Evolutionary conservation across 2,329 filamentous ascomycete species (phyloP).

Genomic region (Septoria petroselini): DNA sequence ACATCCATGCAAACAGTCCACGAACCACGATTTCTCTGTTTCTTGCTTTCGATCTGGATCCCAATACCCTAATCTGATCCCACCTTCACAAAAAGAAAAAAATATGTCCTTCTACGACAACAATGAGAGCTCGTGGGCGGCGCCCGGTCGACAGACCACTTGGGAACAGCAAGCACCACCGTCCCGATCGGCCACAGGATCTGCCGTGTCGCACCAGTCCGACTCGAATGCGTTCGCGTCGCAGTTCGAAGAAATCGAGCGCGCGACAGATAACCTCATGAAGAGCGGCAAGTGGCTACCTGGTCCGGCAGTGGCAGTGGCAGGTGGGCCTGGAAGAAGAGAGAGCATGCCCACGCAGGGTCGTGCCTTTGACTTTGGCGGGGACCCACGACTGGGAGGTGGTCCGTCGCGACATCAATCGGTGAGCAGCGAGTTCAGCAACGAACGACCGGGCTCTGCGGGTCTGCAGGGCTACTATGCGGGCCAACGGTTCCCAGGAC

Average conservation of each 20-base stretch:
- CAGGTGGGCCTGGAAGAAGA: constrained; percentile 58
- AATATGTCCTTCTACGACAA: constrained; percentile 69
- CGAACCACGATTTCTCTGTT: constrained; percentile 9
- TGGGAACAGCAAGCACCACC: constrained; percentile 66
- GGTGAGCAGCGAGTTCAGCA: constrained; percentile 72
- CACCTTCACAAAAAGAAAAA: constrained; percentile 8
- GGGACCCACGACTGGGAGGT: constrained; percentile 65
- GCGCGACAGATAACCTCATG: constrained; percentile 89
- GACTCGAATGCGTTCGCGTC: constrained; percentile 76
- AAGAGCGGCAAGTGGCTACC: constrained; percentile 93
- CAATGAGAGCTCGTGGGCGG: constrained; percentile 56
- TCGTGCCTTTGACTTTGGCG: constrained; percentile 35
- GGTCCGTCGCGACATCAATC: constrained; percentile 75
- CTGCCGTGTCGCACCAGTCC: constrained; percentile 59
- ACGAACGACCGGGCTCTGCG: constrained; percentile 67
- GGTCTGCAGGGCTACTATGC: constrained; percentile 94
- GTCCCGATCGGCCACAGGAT: constrained; percentile 72
- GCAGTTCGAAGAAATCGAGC: constrained; percentile 94
- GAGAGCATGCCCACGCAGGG: constrained; percentile 68
- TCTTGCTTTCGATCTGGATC: constrained; percentile 20
- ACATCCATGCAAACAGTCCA: constrained; percentile 1
- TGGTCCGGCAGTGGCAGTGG: constrained; percentile 27
- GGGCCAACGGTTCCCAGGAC: constrained; percentile 83
- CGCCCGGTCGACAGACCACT: constrained; percentile 60
- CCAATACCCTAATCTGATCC: constrained; percentile 27